These are phyloP conservation scores for Strobilomyces dryophilus DNA, from an alignment of 768 basidiomycete species.

Conservation along the genomic window DNA sequence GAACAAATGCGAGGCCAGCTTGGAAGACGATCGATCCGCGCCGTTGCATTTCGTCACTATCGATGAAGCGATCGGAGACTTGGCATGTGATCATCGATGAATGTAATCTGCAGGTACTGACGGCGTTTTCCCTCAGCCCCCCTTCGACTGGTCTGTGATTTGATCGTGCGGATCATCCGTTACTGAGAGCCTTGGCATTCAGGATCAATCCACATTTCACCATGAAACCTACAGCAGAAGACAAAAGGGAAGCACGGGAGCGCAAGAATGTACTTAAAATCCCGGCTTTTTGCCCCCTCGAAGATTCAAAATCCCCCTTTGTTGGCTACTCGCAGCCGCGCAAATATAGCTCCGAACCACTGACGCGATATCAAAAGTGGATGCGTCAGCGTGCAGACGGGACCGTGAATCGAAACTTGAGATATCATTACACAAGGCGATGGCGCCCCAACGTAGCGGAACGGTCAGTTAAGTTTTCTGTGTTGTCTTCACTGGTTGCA, in stretches of 20 bases:
- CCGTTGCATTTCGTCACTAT: slow-evolving; percentile 59
- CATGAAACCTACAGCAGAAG: slow-evolving; percentile 30
- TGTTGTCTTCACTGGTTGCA: background rate
- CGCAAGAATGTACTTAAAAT: slow-evolving; percentile 42
- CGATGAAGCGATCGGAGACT: slow-evolving; percentile 61
- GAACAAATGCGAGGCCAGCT: slow-evolving; percentile 30
- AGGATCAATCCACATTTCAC: slow-evolving; percentile 58
- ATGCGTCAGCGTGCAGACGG: slow-evolving; percentile 28
- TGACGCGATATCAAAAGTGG: slow-evolving; percentile 40
- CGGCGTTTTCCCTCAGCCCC: slow-evolving; percentile 38
- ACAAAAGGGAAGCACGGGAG: slow-evolving; percentile 31
- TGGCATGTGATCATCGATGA: slow-evolving; percentile 43
- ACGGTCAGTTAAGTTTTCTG: slow-evolving; percentile 42
- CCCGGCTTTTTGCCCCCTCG: slow-evolving; percentile 40
- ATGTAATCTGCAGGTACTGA: slow-evolving; percentile 4
- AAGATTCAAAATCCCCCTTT: slow-evolving; percentile 8
- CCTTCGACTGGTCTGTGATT: slow-evolving; percentile 60
- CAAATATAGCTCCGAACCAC: slow-evolving; percentile 41
- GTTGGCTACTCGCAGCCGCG: slow-evolving; percentile 48
- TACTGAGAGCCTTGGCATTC: background rate
- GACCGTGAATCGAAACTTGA: slow-evolving; percentile 31
- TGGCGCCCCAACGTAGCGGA: slow-evolving; percentile 44
- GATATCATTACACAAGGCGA: slow-evolving; percentile 53
- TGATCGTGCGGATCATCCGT: background rate
- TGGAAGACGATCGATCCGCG: slow-evolving; percentile 42